Evolutionary conservation across 805 yeast genomes (phyloP).

Genomic region (Lipomyces oligophaga): DNA sequence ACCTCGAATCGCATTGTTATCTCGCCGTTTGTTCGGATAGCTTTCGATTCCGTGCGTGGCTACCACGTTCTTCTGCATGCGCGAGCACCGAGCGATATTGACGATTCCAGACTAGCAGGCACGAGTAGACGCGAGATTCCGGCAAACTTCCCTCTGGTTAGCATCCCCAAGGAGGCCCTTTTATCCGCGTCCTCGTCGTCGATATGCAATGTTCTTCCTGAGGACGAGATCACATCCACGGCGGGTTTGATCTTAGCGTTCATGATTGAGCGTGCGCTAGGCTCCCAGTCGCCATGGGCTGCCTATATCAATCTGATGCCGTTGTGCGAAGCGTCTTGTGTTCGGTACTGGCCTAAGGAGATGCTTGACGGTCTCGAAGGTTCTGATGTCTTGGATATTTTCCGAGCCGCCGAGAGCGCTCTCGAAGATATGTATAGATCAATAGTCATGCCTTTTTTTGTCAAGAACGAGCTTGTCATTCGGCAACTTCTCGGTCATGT

Average conservation of each 20-base stretch:
- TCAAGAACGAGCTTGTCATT: constrained; percentile 11
- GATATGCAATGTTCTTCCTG: constrained; percentile 61
- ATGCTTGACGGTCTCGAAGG: constrained; percentile 48
- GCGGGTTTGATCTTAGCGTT: constrained; percentile 63
- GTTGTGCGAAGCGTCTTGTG: constrained; percentile 32
- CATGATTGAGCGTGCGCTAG: constrained; percentile 62
- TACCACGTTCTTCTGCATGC: constrained; percentile 13
- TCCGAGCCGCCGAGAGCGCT: constrained; percentile 53
- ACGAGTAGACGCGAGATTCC: constrained; percentile 18
- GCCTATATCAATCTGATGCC: constrained; percentile 56
- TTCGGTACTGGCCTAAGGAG: constrained; percentile 59
- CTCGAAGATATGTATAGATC: constrained; percentile 41
- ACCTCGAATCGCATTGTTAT: constrained; percentile 7
- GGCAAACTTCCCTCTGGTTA: constrained; percentile 30
- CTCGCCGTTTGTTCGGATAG: constrained; percentile 11
- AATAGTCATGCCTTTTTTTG: constrained; percentile 36
- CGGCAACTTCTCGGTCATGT: constrained; percentile 1
- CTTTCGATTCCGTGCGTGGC: constrained; percentile 11
- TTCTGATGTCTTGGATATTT: constrained; percentile 59
- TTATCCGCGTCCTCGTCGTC: constrained; percentile 40
- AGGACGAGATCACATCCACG: constrained; percentile 52
- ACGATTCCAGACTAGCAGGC: too few species aligned
- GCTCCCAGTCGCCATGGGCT: constrained; percentile 75
- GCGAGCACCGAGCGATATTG: too few species aligned
- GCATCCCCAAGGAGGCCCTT: constrained; percentile 37